Evolutionary conservation across 75 land plant species (phyloP), one percentile per base, ranked within the genome.

Genomic region (Pseudotsuga menziesii): DNA sequence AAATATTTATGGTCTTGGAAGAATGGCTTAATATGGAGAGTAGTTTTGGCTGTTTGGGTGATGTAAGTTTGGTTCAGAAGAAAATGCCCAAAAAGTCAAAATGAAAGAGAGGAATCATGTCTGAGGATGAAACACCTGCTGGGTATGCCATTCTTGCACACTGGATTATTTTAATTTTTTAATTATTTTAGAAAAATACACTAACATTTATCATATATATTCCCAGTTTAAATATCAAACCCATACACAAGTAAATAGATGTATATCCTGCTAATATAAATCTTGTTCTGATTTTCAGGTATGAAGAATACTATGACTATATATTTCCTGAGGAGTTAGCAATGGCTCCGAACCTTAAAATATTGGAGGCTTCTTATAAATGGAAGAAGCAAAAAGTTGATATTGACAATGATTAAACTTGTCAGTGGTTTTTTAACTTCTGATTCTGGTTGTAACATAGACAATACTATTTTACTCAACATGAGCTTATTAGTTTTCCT

Each of bases 361-460:
- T 96, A 11, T 67, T 96, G 76, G 94, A 96, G 83, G 92, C 91
- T 29, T 94, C 98, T 25, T 93, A 96, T 70, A 90, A 85, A 26
- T 96, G 98, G 98, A 96, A 96, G 78, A 96, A 85, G 81, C 97
- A 91, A 78, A 96, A 93, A 57, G 44, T 67, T 36, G 88, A 44
- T 55, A 44, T 73, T 55, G 86, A 85, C 52, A 90, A 83, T 9
- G 88, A 88, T 60, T 83, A 74, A 80, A 76, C 5, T 71, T 36
- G 26, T 20, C 27, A 61, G 15, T 32, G 2, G 4, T 35, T 22
- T 76, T 44, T 73, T 9, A n/a, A 5, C n/a, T 52, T 17, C n/a
- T 4, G 41, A 36, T 62, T 36, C 70, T 66, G 44, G n/a, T 27
- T 66, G 17, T 66, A 66, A 66, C 70, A 36, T 36, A 17, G 35